These are phyloP conservation scores for Kwoniella europaea DNA, from an alignment of 768 basidiomycete genomes.

Conservation along the genomic window DNA sequence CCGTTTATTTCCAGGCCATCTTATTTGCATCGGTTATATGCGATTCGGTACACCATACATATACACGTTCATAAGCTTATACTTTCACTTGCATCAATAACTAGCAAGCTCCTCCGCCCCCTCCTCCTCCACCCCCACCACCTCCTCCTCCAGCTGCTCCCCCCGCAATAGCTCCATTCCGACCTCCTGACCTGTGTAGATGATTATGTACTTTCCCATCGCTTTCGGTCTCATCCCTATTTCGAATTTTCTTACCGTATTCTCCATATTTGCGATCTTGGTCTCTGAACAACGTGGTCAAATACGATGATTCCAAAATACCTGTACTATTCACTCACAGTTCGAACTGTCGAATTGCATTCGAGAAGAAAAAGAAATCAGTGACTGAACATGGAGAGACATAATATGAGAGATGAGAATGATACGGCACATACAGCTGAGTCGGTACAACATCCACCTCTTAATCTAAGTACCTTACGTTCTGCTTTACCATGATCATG, in stretches of 20 bases:
- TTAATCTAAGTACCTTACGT: background rate
- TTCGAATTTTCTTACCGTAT: constrained; percentile 3
- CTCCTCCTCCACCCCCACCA: background rate
- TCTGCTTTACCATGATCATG: background rate
- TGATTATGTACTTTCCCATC: background rate
- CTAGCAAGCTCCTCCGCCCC: constrained; percentile 6
- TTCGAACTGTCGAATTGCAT: background rate
- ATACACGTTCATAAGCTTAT: background rate
- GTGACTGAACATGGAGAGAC: background rate
- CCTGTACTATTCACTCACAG: background rate
- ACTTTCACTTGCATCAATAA: background rate
- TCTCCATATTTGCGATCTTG: constrained; percentile 6
- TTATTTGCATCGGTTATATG: background rate
- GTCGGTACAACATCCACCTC: constrained; percentile 10
- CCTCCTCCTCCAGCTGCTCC: background rate
- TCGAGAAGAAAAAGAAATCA: background rate
- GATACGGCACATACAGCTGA: background rate
- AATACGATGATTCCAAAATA: background rate
- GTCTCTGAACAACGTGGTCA: background rate
- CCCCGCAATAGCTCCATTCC: background rate
- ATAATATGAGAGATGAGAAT: background rate
- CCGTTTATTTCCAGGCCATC: constrained; percentile 1
- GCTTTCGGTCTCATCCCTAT: background rate
- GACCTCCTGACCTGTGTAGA: background rate
- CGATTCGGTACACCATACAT: background rate